phyloP scores from a whole-genome alignment of 306 rosid species.

The Glycyrrhiza uralensis region DNA sequence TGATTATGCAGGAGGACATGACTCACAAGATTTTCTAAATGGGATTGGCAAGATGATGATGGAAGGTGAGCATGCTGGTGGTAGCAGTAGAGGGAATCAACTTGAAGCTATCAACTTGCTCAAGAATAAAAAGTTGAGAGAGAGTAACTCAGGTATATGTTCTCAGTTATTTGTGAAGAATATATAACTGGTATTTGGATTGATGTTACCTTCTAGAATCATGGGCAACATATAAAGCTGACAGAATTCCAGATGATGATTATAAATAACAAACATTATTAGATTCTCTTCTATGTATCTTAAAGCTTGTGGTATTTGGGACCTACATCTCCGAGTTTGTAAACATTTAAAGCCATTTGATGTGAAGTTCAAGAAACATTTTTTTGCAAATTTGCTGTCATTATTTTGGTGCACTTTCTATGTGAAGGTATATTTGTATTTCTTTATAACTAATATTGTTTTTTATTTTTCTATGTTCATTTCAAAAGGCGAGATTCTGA shows the following conservation, averaged over 20 bases:
- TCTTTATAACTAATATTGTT: not conserved
- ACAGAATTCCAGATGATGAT: not conserved
- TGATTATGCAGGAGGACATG: slow-evolving; percentile 48
- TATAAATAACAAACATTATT: not conserved
- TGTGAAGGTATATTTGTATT: not conserved
- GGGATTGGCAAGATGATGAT: slow-evolving; percentile 24
- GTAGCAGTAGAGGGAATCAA: slow-evolving; percentile 17
- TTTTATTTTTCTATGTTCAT: not conserved
- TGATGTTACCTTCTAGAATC: not conserved
- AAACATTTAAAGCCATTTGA: not conserved
- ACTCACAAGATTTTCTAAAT: slow-evolving; percentile 29
- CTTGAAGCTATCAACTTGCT: slow-evolving; percentile 33
- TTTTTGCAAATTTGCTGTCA: not conserved
- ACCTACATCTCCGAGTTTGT: not conserved
- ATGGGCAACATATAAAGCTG: not conserved
- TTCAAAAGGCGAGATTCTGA: slow-evolving; percentile 21
- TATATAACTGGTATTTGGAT: not conserved
- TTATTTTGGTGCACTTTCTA: not conserved
- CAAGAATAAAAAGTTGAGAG: slow-evolving; percentile 52
- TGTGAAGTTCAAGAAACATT: not conserved
- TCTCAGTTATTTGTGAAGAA: not conserved
- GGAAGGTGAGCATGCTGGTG: slow-evolving; percentile 12
- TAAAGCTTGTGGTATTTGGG: not conserved
- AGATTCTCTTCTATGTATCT: not conserved
- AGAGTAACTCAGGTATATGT: slow-evolving; percentile 40